Evolutionary conservation across 257 asterid genomes (phyloP).

Genomic region (Ilex aquifolium): DNA sequence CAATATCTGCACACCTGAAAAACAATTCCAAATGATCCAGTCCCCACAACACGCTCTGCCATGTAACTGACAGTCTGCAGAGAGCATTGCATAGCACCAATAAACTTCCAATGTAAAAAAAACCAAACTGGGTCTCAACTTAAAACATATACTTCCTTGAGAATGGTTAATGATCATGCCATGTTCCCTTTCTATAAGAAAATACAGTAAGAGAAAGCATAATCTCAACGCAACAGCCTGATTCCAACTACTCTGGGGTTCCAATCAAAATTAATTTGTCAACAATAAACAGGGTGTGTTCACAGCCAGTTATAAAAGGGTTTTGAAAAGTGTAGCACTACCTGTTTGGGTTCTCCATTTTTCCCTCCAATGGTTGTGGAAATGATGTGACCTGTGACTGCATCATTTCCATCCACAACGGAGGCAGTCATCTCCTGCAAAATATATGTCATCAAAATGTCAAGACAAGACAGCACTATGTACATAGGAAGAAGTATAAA

Average conservation of each 20-base stretch:
- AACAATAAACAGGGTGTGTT: too few relatives aligned
- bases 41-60: slow-evolving; percentile 61
- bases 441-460: slow-evolving; percentile 15
- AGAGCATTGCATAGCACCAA: slow-evolving; percentile 3
- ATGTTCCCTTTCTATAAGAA: not conserved
- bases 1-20: slow-evolving; percentile 21
- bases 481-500: slow-evolving; percentile 2
- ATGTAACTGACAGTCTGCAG: slow-evolving; percentile 54
- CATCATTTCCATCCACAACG: slow-evolving; percentile 59
- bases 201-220: not conserved
- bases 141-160: not conserved
- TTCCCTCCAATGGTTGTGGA: slow-evolving; percentile 91
- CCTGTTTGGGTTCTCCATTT: slow-evolving; percentile 97
- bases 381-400: slow-evolving; percentile 87
- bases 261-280: too few relatives aligned
- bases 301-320: too few relatives aligned
- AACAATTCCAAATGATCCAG: slow-evolving; percentile 52
- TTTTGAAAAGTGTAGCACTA: slow-evolving; percentile 5
- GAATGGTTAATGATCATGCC: not conserved
- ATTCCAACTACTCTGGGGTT: too few relatives aligned
- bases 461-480: not conserved
- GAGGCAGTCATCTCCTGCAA: slow-evolving; percentile 76
- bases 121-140: not conserved
- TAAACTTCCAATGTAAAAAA: not conserved
- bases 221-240: too few relatives aligned